A percentile compares a stretch with the other conserved stretches of the same genome.
phyloP scores from a whole-genome alignment of 106 monocot species.

The Acorus calamus region DNA sequence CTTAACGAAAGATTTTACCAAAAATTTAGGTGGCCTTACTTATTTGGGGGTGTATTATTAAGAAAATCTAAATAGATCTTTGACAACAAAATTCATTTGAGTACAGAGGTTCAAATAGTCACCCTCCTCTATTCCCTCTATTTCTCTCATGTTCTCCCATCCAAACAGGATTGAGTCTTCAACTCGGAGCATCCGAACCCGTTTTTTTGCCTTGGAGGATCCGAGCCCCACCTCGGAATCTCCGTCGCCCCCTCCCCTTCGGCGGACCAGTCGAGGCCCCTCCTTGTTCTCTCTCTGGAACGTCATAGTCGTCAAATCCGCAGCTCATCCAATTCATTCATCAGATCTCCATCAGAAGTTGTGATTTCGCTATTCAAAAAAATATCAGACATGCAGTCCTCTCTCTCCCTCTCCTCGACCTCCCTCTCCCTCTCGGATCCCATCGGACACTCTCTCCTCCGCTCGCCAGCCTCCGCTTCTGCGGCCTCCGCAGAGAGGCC shows the following conservation, averaged over 20 bases:
- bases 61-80: no score
- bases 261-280: slow-evolving; percentile 36
- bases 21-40: no score
- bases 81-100: no score
- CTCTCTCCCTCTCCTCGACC: slow-evolving; percentile 5
- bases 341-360: neutral
- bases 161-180: no score
- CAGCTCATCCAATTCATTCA: slow-evolving; percentile 8
- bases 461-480: slow-evolving; percentile 37
- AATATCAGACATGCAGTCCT: neutral
- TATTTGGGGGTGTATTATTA: no score
- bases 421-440: slow-evolving; percentile 2
- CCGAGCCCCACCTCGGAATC: slow-evolving; percentile 12
- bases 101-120: no score
- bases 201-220: no score
- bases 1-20: no score
- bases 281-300: neutral
- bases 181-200: no score
- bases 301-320: neutral
- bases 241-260: slow-evolving; percentile 12
- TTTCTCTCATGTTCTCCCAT: no score
- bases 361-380: no score
- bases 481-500: slow-evolving; percentile 50
- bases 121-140: no score
- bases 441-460: neutral